Conservation (phyloP, 2,329 filamentous ascomycete species). For the Beauveria brongniartii region DNA sequence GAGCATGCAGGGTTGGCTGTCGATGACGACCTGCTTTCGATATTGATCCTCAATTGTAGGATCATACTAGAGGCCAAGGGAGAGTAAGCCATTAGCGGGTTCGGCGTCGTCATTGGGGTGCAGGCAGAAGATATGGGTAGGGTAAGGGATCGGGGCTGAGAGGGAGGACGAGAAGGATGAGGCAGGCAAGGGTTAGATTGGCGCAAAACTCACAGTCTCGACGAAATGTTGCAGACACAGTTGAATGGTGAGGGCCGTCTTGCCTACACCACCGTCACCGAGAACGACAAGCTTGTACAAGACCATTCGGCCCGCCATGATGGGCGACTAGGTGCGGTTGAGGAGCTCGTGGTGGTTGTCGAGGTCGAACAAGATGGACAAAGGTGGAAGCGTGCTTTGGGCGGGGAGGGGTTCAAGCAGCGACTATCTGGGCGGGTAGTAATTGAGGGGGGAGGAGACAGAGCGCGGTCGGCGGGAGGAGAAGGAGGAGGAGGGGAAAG, state of each 20-base stretch:
- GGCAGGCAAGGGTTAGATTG: background rate
- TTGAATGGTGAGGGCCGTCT: slow-evolving; percentile 92
- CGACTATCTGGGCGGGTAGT: background rate
- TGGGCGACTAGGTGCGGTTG: slow-evolving; percentile 18
- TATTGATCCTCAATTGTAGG: slow-evolving; percentile 85
- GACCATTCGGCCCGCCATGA: slow-evolving; percentile 89
- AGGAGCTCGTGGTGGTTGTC: background rate
- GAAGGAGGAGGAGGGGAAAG: background rate
- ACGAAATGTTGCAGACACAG: slow-evolving; percentile 97
- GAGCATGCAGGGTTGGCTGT: slow-evolving; percentile 91
- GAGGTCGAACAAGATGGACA: background rate
- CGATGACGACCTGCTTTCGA: slow-evolving; percentile 85
- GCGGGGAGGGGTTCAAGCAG: slow-evolving; percentile 3
- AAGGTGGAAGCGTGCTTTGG: background rate
- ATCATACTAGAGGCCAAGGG: slow-evolving; percentile 54
- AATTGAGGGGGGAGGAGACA: background rate
- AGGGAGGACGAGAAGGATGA: background rate
- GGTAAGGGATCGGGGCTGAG: background rate
- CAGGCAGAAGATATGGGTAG: background rate
- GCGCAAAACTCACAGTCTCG: slow-evolving; percentile 59
- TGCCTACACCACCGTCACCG: slow-evolving; percentile 88
- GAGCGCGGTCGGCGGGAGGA: background rate
- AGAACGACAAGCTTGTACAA: slow-evolving; percentile 94
- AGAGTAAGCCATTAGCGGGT: slow-evolving; percentile 4
- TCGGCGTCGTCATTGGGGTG: background rate